Percentiles rank a stretch among this genome's conserved stretches.
Conservation (phyloP, 2,329 filamentous ascomycete genomes). For the Aspergillus chevalieri region DNA sequence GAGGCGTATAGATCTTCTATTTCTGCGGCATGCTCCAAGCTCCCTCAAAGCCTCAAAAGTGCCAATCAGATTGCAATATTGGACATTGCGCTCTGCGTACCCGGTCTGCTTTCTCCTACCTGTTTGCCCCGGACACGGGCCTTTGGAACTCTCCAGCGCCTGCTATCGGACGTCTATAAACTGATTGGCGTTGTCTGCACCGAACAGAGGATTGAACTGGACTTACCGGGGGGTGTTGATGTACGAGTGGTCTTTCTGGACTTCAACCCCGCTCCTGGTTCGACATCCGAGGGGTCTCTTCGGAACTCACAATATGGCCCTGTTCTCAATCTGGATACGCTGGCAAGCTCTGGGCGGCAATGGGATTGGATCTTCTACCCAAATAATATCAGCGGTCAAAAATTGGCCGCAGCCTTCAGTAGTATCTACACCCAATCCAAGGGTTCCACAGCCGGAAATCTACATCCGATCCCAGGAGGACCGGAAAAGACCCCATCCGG, state of each 20-base stretch:
- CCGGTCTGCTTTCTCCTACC: constrained; percentile 52
- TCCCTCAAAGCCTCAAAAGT: constrained; percentile 34
- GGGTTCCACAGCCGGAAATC: constrained; percentile 11
- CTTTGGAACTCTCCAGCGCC: constrained; percentile 65
- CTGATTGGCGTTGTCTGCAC: constrained; percentile 68
- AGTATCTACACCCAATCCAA: constrained; percentile 17
- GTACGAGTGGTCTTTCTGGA: constrained; percentile 68
- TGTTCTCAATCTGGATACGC: constrained; percentile 43
- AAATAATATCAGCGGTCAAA: constrained; percentile 21
- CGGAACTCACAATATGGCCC: constrained; percentile 38
- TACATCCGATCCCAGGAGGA: constrained; percentile 16
- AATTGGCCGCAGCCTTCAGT: constrained; percentile 30
- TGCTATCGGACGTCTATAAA: constrained; percentile 72
- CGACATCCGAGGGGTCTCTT: constrained; percentile 6
- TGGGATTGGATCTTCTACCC: constrained; percentile 30
- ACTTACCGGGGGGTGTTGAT: constrained; percentile 67
- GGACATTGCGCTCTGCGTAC: constrained; percentile 58
- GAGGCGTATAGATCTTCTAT: constrained; percentile 58
- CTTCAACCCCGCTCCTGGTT: constrained; percentile 40
- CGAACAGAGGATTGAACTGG: constrained; percentile 55
- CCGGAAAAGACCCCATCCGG: constrained; percentile 17
- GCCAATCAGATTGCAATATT: constrained; percentile 35
- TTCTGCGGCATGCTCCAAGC: constrained; percentile 47
- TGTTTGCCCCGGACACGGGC: constrained; percentile 49
- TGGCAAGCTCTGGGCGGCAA: constrained; percentile 35